phyloP scores from a whole-genome alignment of 495 filamentous ascomycete species.

The Cladorrhinum samala region DNA sequence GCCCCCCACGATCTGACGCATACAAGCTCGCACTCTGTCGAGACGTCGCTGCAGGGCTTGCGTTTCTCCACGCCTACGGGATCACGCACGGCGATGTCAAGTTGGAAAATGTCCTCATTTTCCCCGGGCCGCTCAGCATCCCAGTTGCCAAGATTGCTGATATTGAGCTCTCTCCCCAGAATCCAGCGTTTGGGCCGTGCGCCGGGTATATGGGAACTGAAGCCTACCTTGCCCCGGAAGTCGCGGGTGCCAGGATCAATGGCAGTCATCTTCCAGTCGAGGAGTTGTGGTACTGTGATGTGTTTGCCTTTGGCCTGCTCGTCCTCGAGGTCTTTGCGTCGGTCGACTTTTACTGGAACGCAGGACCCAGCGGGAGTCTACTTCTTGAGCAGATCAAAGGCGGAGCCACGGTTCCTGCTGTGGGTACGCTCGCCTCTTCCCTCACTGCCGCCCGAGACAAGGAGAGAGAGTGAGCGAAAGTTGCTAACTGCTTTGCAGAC shows the following conservation, averaged over 20 bases:
- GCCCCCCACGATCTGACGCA: background rate
- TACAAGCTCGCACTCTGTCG: background rate
- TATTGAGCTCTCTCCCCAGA: background rate
- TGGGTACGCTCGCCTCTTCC: no score
- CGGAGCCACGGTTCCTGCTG: no score
- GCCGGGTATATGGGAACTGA: background rate
- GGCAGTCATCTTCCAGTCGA: no score
- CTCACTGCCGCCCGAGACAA: no score
- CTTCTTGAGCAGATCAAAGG: no score
- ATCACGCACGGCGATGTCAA: conserved; percentile 1
- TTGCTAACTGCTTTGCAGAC: no score
- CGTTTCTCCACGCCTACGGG: background rate
- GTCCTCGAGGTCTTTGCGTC: background rate
- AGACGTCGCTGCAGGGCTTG: background rate
- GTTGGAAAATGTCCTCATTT: background rate
- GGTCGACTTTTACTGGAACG: background rate
- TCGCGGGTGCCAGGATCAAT: background rate
- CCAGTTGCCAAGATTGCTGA: background rate
- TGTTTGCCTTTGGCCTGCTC: background rate
- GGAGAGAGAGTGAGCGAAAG: no score
- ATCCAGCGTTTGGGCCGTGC: background rate
- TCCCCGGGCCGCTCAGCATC: background rate
- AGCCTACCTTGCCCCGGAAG: background rate
- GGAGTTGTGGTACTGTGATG: background rate
- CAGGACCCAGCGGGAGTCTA: no score